Base-by-base conservation (phyloP, 345 rosid genomes). In the Eucalyptus marginata region DNA sequence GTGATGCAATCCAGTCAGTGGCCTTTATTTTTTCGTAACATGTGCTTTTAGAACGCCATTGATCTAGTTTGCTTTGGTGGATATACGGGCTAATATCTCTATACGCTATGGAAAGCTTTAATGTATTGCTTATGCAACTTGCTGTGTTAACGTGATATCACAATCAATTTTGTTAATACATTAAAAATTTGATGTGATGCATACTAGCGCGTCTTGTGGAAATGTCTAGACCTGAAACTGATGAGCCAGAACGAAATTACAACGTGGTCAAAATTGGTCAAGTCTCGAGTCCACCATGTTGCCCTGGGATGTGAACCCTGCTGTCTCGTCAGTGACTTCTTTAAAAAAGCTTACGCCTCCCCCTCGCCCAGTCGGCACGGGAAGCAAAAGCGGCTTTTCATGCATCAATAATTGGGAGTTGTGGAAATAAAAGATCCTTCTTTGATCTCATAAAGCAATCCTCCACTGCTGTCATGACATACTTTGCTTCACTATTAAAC, bases 401-500 rank as follows among this genome's bases (percentile, higher is more conserved):
- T n/a, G 88, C 68, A 89, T 84, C 91, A 92, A 91, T 90, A 54
- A 91, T 88, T 58, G 76, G 71, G 44, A 89, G 86, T 88, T 47
- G 71, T 87, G 31, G 31, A 88, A 87, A 87, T 50, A 87, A 89
- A 81, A 89, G 81, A 44, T 76, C 24, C 68, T 89, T 88, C 89
- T 90, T 89, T 56, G n/a, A 86, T 87, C 88, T 66, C 88, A 20
- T 91, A 95, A 95, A 93, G 95, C 89, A 93, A 93, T 44, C 31
- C 92, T 93, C 94, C 83, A 36, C 83, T 3, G 93, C 94, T 50
- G 86, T 22, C 76, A 43, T 62, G 51, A 50, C 94, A 93, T 93
- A 90, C 95, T 93, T 93, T 95, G 79, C 95, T 92, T 91, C 92
- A 86, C 85, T 88, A 86, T 62, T 92, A 49, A 92, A 71, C 90